Base-by-base conservation (phyloP, 2,329 filamentous ascomycete genomes). In the Talaromyces sp. region DNA sequence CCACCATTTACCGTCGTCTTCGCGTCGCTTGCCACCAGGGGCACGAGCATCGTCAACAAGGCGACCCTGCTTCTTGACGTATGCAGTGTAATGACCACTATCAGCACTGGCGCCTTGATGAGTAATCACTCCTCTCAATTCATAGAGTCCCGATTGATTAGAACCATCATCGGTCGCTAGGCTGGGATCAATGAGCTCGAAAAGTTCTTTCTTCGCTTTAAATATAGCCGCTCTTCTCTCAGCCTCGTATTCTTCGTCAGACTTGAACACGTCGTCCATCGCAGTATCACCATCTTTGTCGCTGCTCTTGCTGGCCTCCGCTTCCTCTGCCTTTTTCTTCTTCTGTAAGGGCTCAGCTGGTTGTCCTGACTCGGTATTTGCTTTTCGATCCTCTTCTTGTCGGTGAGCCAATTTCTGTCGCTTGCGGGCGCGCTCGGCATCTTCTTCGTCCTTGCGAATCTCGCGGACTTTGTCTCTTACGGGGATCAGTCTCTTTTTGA, bases 1-100 rank as follows among this genome's bases (percentile, higher is more conserved):
- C 94, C 95, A 99, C 95, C 95, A 99, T 73, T 93, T 97, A 70
- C 91, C 93, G 74, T 96, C 92, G 74, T 96, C 92, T 73, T 90
- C 88, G 62, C 86, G 87, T 72, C 87, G 83, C 82, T 92, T 91
- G 70, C 91, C 92, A 22, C 75, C 75, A 15, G 74, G 73, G 22
- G 89, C 91, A 73, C 88, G 87, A 17, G 89, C 84, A 71, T 96
- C 90, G 63, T 78, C 73, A 3, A 75, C 72, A 65, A 92, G 80
- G 10, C 83, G 80, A 0, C 86, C 89, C 67, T 89, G 84, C 85
- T 99, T 97, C 85, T 98, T 99, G 71, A 99, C 91, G 76, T 97
- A 99, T 0, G 93, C 90, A 4, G 96, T 99, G 83, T 99, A 99
- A 80, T 99, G 95, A 8, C 95, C 95, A 72, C 94, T 97, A 79